These are phyloP conservation scores for Rhexocercosporidium sp. DNA, from an alignment of 2,329 filamentous ascomycete genomes.

Conservation along the genomic window DNA sequence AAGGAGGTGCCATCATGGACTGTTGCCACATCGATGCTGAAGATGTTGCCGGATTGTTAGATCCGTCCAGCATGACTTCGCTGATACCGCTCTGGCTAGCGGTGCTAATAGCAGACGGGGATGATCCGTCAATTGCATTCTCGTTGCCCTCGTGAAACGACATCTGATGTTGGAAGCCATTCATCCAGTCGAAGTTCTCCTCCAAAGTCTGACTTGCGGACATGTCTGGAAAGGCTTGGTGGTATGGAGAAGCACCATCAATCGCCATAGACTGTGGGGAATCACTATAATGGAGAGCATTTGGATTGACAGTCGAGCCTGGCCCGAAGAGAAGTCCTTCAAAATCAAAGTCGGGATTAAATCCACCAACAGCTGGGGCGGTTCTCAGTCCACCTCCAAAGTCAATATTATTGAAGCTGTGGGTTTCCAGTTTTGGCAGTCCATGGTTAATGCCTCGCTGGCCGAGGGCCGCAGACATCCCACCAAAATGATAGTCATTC, in stretches of 20 bases:
- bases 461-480: conserved; percentile 72
- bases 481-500: conserved; percentile 68
- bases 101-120: conserved; percentile 93
- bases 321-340: conserved; percentile 73
- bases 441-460: conserved; percentile 71
- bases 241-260: conserved; percentile 66
- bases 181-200: conserved; percentile 83
- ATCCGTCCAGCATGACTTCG: conserved; percentile 88
- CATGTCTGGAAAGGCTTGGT: conserved; percentile 62
- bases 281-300: conserved; percentile 82
- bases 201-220: conserved; percentile 67
- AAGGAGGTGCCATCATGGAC: conserved; percentile 70
- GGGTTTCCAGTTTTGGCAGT: conserved; percentile 83
- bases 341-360: conserved; percentile 70
- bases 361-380: conserved; percentile 71
- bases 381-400: conserved; percentile 74
- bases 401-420: conserved; percentile 68
- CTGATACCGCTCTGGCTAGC: conserved; percentile 91
- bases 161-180: conserved; percentile 80
- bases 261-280: conserved; percentile 71
- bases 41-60: conserved; percentile 63
- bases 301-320: conserved; percentile 73
- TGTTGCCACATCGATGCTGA: conserved; percentile 71
- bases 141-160: conserved; percentile 73
- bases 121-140: conserved; percentile 87